These are phyloP conservation scores for Termitomyces eurrhizus DNA, from an alignment of 768 basidiomycete species.

Conservation along the genomic window DNA sequence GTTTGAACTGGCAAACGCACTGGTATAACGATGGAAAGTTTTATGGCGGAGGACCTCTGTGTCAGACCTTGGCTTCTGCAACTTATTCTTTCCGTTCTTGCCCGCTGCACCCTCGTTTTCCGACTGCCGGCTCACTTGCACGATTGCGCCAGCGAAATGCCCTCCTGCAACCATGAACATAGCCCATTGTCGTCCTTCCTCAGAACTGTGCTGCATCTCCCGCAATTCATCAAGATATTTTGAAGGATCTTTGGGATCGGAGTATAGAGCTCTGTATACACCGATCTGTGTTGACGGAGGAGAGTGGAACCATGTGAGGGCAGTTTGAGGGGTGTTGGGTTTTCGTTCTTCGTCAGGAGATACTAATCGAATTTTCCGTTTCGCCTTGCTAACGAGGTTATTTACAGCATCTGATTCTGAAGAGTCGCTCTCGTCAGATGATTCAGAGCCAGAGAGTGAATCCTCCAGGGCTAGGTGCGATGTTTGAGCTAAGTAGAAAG, in stretches of 20 bases:
- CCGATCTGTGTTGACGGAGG: conserved; percentile 87
- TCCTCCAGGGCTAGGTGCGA: conserved; percentile 63
- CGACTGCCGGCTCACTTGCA: conserved; percentile 56
- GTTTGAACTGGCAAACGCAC: conserved; percentile 42
- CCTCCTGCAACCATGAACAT: conserved; percentile 97
- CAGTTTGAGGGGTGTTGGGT: conserved; percentile 44
- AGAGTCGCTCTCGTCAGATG: conserved; percentile 53
- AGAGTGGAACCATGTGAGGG: conserved; percentile 89
- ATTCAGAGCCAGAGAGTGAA: conserved; percentile 90
- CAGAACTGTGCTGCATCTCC: conserved; percentile 53
- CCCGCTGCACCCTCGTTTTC: conserved; percentile 40
- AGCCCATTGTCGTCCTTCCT: conserved; percentile 77
- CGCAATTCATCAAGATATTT: conserved; percentile 58
- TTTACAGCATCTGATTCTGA: conserved; percentile 65
- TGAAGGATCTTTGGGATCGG: conserved; percentile 38
- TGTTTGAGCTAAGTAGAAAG: conserved; percentile 1
- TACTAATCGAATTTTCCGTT: conserved; percentile 39
- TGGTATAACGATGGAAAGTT: conserved; percentile 98
- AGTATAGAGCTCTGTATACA: conserved; percentile 76
- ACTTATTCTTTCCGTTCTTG: conserved; percentile 48
- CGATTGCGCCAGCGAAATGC: conserved; percentile 94
- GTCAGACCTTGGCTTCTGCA: conserved; percentile 67
- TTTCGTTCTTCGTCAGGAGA: conserved; percentile 37
- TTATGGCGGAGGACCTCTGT: conserved; percentile 85
- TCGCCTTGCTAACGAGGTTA: conserved; percentile 61